Evolutionary conservation across 1,139 yeast species (phyloP), one percentile per base, ranked within the genome.

Genomic region (Saccharomyces hybrid): DNA sequence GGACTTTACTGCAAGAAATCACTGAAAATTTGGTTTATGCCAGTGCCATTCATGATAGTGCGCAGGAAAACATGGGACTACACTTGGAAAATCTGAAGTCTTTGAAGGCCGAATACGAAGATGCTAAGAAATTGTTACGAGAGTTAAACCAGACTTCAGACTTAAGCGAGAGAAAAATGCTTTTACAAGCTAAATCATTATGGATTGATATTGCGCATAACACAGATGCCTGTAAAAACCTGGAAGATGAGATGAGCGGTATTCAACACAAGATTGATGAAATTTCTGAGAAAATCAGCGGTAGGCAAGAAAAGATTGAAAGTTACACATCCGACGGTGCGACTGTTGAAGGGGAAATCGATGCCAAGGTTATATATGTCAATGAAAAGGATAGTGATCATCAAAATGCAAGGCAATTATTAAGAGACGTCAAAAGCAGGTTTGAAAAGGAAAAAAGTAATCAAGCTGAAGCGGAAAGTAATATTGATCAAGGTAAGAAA

Each of bases 1-100:
- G 96, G 29, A 84, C 95, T 3, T 76, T 84, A 61, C 76, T 88
- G 55, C 83, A 80, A 55, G 87, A 83, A 53, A 82, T 85, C 16
- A 71, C 78, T 49, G 75, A 75, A 9, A 82, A 84, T 63, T 76
- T 82, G 56, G 68, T 75, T 34, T 66, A 73, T n/a, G 70, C 70
- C 61, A 51, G 74, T 71, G 54, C 49, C 4, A 62, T 62, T 31
- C 53, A 59, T 19, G 46, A 51, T n/a, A 57, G 53, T 26, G 62
- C 71, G 1, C 62, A 62, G 51, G 64, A 63, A 49, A 64, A 60
- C 52, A 59, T 69, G 62, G 55, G 59, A 2, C 53, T 62, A 11
- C 70, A 67, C 49, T 56, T 58, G 24, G 65, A 64, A 34, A 65
- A 62, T 50, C 53, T 72, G n/a, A 60, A 62, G 48, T 59, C 56